These are phyloP conservation scores for Clarireedia homoeocarpa DNA, from an alignment of 2,329 filamentous ascomycete species.

Conservation along the genomic window DNA sequence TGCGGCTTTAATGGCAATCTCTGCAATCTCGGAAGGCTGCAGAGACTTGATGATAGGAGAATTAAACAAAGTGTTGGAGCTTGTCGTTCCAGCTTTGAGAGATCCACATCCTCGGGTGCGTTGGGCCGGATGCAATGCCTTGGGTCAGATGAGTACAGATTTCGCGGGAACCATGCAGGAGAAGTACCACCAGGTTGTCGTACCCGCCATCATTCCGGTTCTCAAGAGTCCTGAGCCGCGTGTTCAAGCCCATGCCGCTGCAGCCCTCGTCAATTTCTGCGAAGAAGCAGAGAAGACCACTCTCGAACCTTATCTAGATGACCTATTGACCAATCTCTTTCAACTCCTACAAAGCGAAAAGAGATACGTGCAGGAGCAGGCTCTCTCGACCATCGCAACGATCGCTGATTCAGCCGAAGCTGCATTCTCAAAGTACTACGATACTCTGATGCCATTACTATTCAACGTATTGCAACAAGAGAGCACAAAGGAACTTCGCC, in stretches of 20 bases:
- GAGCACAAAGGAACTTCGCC: conserved; percentile 85
- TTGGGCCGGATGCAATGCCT: conserved; percentile 94
- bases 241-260: conserved; percentile 93
- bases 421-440: conserved; percentile 92
- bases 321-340: conserved; percentile 77
- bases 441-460: conserved; percentile 88
- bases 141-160: conserved; percentile 99
- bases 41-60: conserved; percentile 93
- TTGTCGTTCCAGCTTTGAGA: conserved; percentile 86
- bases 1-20: conserved; percentile 96
- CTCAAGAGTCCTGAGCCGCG: conserved; percentile 83
- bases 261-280: conserved; percentile 98
- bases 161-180: conserved; percentile 98
- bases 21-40: conserved; percentile 95
- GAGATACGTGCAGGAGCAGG: conserved; percentile 95
- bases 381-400: conserved; percentile 93
- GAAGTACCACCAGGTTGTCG: conserved; percentile 81
- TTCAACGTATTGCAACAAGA: conserved; percentile 85
- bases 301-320: conserved; percentile 86
- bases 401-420: conserved; percentile 97
- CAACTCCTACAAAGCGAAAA: conserved; percentile 84
- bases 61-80: conserved; percentile 83
- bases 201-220: conserved; percentile 88
- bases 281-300: conserved; percentile 92
- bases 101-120: conserved; percentile 90